These are phyloP conservation scores for Erythrobasidium yunnanense DNA, from an alignment of 768 basidiomycete genomes.

Conservation along the genomic window DNA sequence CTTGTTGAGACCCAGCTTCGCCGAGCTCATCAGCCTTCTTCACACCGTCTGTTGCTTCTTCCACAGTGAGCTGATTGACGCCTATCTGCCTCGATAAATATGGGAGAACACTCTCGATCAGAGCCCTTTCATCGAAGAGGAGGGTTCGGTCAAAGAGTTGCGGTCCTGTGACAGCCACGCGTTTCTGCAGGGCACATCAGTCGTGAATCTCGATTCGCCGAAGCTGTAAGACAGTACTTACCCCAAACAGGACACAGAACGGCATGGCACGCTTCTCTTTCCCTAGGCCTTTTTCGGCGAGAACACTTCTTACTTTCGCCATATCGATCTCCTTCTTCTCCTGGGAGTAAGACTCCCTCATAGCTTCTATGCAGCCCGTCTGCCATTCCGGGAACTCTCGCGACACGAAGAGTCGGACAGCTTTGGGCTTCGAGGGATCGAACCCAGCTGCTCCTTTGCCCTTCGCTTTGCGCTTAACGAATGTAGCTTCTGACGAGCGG, in stretches of 20 bases:
- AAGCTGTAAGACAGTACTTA: constrained; percentile 42
- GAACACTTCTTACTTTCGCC: constrained; percentile 56
- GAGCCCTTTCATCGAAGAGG: constrained; percentile 68
- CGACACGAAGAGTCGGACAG: constrained; percentile 79
- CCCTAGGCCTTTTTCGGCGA: constrained; percentile 64
- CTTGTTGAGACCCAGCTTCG: constrained; percentile 46
- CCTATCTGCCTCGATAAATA: constrained; percentile 59
- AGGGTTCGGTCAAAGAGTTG: constrained; percentile 69
- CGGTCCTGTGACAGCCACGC: constrained; percentile 59
- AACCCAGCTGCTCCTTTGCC: constrained; percentile 52
- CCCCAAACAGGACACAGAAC: constrained; percentile 87
- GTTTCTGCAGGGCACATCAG: constrained; percentile 56
- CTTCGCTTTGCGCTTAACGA: constrained; percentile 58
- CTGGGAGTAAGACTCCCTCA: constrained; percentile 28
- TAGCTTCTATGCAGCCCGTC: constrained; percentile 60
- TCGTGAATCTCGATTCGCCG: constrained; percentile 62
- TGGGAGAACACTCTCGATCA: constrained; percentile 59
- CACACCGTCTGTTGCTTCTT: constrained; percentile 60
- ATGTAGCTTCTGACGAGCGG: constrained; percentile 73
- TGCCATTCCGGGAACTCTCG: constrained; percentile 91
- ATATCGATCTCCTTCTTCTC: constrained; percentile 64
- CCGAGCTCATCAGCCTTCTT: constrained; percentile 57
- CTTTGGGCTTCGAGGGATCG: constrained; percentile 68
- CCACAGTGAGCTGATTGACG: constrained; percentile 47
- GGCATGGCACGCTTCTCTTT: constrained; percentile 97